These are phyloP conservation scores for Colletotrichum incanum DNA, from an alignment of 2,329 filamentous ascomycete genomes.

Conservation along the genomic window DNA sequence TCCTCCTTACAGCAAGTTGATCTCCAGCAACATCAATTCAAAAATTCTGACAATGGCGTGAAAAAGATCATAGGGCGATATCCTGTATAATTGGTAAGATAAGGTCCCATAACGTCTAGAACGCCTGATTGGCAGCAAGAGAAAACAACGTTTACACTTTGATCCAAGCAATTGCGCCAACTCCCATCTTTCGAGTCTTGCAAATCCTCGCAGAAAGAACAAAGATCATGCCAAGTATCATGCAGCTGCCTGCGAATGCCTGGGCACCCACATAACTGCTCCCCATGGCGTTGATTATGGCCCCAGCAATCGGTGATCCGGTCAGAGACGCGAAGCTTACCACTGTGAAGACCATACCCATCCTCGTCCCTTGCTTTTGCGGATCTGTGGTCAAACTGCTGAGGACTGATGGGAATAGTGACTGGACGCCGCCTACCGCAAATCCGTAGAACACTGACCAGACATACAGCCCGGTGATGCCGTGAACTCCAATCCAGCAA, in stretches of 20 bases:
- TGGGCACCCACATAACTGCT: conserved; percentile 47
- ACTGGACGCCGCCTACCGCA: conserved; percentile 49
- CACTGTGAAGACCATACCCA: conserved; percentile 61
- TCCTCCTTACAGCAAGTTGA: too few relatives aligned
- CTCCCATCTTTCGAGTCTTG: conserved; percentile 37
- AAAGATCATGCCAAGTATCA: conserved; percentile 41
- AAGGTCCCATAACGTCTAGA: too few relatives aligned
- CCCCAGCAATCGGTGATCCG: conserved; percentile 56
- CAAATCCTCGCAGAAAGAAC: conserved; percentile 39
- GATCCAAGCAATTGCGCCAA: conserved; percentile 13
- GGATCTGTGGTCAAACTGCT: conserved; percentile 59
- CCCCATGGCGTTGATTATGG: conserved; percentile 49
- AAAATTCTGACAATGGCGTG: too few relatives aligned
- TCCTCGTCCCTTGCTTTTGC: conserved; percentile 58
- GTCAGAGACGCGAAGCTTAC: conserved; percentile 59
- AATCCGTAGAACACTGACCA: conserved; percentile 51
- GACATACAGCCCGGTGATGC: conserved; percentile 46
- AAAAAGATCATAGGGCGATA: too few relatives aligned
- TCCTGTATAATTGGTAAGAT: too few relatives aligned
- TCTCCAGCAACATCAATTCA: too few relatives aligned
- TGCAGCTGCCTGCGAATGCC: conserved; percentile 43
- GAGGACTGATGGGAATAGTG: conserved; percentile 55
- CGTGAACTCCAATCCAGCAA: conserved; percentile 50
- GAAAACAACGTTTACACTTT: conserved; percentile 9
- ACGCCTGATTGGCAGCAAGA: too few relatives aligned